Base-by-base conservation (phyloP, 2,329 filamentous ascomycete species). In the Cladosporium sphaerospermum region DNA sequence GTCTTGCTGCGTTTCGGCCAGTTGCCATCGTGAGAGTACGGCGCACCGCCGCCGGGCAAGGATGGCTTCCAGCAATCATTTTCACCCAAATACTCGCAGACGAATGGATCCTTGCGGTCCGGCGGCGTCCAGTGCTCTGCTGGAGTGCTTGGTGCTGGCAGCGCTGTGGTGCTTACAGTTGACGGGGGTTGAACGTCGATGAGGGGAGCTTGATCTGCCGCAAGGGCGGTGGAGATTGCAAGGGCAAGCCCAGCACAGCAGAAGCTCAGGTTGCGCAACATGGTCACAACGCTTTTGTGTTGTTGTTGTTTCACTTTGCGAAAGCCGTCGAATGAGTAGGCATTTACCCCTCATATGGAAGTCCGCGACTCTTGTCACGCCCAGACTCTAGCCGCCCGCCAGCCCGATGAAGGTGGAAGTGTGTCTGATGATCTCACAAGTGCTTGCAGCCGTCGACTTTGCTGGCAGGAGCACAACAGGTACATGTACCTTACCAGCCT, bases 1-100 rank as follows among this genome's bases (percentile, higher is more conserved):
- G 56, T 62, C 48, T 56, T 62, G 28, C 55, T 57, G 23, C 61
- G 49, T 23, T 56, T 49, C n/a, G 58, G 59, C 59, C 59, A 62
- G 23, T 60, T 54, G 34, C 56, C 57, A 16, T 57, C 53, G 37
- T 60, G 56, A 13, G 54, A 53, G 53, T 62, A 62, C 14, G 56
- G 58, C 9, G 58, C 54, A 5, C 60, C 60, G 39, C 60, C 57
- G 14, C 52, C 42, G 7, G 54, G 40, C n/a, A 59, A 51, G 7
- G 57, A 59, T 4, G 60, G 59, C 10, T 49, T 45, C 60, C 61
- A 63, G 56, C 61, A 63, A 16, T 55, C 56, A 42, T 63, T 63
- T 19, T 55, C 47, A 23, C 61, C 61, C 8, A 61, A 49, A 39
- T 59, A 62, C 51, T 61, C 61, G 36, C 60, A 63, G 23, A 61